A percentile compares a stretch with the other conserved stretches of the same genome.
Evolutionary conservation across 306 rosid genomes (phyloP).

Genomic region (Cicer arietinum): DNA sequence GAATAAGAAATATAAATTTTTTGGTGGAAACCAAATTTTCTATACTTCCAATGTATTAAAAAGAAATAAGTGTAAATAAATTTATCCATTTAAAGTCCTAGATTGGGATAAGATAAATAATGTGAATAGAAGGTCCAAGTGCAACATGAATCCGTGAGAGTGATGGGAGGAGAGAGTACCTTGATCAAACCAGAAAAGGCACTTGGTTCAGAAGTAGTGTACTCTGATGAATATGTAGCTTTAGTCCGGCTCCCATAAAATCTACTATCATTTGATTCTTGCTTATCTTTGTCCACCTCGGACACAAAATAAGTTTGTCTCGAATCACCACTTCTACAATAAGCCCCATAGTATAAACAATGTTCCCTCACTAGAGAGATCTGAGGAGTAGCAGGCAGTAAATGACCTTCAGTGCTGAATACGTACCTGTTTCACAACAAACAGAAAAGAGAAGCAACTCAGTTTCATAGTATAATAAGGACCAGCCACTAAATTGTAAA

Average conservation of each 20-base stretch:
- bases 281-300: conserved; percentile 55
- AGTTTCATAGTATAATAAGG: conserved; percentile 29
- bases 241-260: conserved; percentile 52
- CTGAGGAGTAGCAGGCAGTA: conserved; percentile 89
- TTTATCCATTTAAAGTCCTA: conserved; percentile 16
- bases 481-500: conserved; percentile 38
- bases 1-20: conserved; percentile 34
- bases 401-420: conserved; percentile 97
- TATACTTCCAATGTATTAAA: not conserved
- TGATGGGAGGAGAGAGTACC: conserved; percentile 52
- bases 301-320: conserved; percentile 51
- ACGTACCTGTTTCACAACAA: conserved; percentile 64
- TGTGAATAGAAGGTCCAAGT: conserved; percentile 27
- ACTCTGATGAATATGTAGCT: conserved; percentile 51
- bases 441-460: conserved; percentile 18
- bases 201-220: conserved; percentile 55
- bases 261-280: conserved; percentile 66
- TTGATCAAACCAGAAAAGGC: conserved; percentile 72
- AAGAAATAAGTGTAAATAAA: conserved; percentile 35
- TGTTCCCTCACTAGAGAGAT: conserved; percentile 78
- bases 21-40: conserved; percentile 30
- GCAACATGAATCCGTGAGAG: conserved; percentile 12
- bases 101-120: not conserved
- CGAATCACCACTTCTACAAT: conserved; percentile 62
- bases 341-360: conserved; percentile 83